Conservation (phyloP, 2,329 filamentous ascomycete species). For the Cladosporium sp. region DNA sequence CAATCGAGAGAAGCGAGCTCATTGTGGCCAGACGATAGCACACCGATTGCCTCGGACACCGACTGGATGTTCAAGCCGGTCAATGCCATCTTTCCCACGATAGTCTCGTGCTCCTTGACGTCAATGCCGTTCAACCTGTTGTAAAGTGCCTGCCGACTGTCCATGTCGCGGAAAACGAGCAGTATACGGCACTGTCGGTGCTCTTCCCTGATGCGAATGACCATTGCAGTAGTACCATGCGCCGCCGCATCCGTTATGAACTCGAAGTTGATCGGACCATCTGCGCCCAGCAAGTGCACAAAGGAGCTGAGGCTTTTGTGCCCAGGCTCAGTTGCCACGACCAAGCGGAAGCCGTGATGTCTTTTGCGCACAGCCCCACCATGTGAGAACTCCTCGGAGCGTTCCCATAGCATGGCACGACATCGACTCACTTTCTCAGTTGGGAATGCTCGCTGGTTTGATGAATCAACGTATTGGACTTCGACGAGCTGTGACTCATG, state of each 20-base stretch:
- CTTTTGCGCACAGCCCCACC: conserved; percentile 70
- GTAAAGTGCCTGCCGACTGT: conserved; percentile 70
- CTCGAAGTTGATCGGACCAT: conserved; percentile 72
- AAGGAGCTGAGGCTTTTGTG: conserved; percentile 77
- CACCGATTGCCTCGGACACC: conserved; percentile 49
- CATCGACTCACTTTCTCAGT: conserved; percentile 71
- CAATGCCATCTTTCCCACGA: conserved; percentile 69
- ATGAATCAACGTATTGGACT: conserved; percentile 78
- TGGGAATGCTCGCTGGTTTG: conserved; percentile 72
- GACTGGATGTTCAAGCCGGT: conserved; percentile 65
- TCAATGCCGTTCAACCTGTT: conserved; percentile 71
- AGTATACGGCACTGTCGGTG: conserved; percentile 70
- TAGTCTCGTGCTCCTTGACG: conserved; percentile 66
- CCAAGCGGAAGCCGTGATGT: conserved; percentile 77
- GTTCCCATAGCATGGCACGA: conserved; percentile 68
- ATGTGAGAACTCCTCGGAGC: conserved; percentile 64
- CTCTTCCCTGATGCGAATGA: conserved; percentile 69
- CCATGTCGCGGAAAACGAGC: conserved; percentile 72
- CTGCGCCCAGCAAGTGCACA: conserved; percentile 66
- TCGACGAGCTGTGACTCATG: conserved; percentile 69
- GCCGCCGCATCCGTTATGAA: conserved; percentile 59
- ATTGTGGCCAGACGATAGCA: conserved; percentile 41
- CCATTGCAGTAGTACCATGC: conserved; percentile 68
- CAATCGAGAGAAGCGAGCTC: conserved; percentile 54
- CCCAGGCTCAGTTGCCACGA: conserved; percentile 73